Evolutionary conservation across 2,329 filamentous ascomycete genomes (phyloP).

Genomic region (Trichoderma hamatum): DNA sequence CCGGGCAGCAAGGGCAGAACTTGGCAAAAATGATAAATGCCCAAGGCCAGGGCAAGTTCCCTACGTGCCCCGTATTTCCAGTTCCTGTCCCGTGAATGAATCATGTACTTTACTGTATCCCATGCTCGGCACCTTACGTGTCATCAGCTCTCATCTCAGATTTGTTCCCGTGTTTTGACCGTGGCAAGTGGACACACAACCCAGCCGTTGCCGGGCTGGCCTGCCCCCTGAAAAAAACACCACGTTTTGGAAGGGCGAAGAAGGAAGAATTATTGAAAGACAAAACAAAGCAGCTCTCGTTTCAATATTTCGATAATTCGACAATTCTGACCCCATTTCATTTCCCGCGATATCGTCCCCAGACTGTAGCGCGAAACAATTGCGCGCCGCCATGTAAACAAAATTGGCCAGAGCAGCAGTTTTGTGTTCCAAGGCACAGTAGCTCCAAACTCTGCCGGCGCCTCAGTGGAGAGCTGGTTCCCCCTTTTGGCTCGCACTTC

Average conservation of each 20-base stretch:
- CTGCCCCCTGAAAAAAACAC: neutral
- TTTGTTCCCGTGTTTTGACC: slow-evolving; percentile 2
- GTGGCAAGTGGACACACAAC: neutral
- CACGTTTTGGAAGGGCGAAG: slow-evolving; percentile 11
- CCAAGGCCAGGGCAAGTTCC: neutral
- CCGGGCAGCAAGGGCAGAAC: neutral
- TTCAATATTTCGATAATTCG: neutral
- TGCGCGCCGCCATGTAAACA: neutral
- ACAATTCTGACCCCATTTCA: neutral
- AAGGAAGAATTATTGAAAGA: neutral
- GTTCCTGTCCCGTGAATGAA: neutral
- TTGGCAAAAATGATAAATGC: neutral
- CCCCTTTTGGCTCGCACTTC: slow-evolving; percentile 13
- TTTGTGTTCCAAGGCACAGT: neutral
- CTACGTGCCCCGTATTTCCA: neutral
- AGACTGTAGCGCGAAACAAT: neutral
- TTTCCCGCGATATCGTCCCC: neutral
- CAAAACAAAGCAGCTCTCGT: slow-evolving; percentile 2
- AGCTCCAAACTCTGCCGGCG: neutral
- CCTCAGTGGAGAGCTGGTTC: slow-evolving; percentile 16
- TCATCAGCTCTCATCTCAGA: slow-evolving; percentile 17
- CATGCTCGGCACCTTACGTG: neutral
- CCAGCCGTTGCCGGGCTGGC: slow-evolving; percentile 9
- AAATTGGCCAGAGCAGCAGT: neutral
- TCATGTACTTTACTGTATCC: slow-evolving; percentile 5